Base-by-base conservation (phyloP, 257 asterid species). In the Anisodus tanguticus region DNA sequence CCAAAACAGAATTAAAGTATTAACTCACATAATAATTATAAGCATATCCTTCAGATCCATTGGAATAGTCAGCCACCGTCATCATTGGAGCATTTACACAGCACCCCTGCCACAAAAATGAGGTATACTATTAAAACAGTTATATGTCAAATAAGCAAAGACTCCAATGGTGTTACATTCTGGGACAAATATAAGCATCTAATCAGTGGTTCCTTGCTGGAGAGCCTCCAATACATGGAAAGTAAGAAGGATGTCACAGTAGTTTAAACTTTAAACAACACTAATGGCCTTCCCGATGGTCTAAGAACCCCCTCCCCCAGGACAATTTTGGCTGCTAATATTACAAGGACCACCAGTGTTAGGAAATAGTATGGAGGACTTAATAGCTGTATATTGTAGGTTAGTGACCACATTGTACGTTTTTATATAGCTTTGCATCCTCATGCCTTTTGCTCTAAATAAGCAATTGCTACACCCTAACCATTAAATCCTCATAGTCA, bases 31-130 rank as follows among this genome's bases (percentile, higher is more conserved):
- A 97, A 86, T 97, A 97, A 86, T 97, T 90, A 77, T 97, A 97
- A 53, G 92, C 86, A 83, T 94, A 97, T 86, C 97, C 98, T 90
- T 95, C 98, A 79, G 98, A 95, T 77, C 98, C 99, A 88, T 89
- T 92, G 81, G 99, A 97, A 87, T 95, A 97, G 90, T 97, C 98
- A 15, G 97, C 98, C 58, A 97, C 98, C 6, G 98, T 97, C 64
- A 97, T 97, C 98, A 95, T 97, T 49, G 98, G 98, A 81, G 99
- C 99, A 92, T 97, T 97, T 80, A 97, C 99, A 83, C 99, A 97
- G 80, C 92, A 88, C 84, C 99, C 99, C 99, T 95, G 85, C 6
- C 68, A 63, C 87, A 77, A 84, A 77, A 35, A 74, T 74, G 11
- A 74, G 62, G 45, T 49, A 22, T 26, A 3, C 3, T 11, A 74